Evolutionary conservation across 2,329 filamentous ascomycete species (phyloP), one percentile per base, ranked within the genome.

Genomic region (Trichoderma brevicompactum): DNA sequence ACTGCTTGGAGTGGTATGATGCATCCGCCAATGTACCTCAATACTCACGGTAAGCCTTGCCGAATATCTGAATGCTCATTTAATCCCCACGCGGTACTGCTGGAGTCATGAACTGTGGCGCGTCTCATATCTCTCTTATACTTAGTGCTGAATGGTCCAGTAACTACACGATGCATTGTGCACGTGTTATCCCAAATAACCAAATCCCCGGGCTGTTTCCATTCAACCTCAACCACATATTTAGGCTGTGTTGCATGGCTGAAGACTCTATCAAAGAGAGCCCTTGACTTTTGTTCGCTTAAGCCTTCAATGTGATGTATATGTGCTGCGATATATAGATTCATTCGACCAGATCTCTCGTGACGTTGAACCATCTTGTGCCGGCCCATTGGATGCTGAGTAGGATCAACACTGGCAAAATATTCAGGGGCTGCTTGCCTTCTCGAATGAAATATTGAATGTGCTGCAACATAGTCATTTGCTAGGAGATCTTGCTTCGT

Each of bases 151-250:
- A 83, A 86, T 0, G 72, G 71, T 0, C 84, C 84, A 1, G 77
- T 75, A 1, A 77, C 79, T 0, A 83, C 82, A 6, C 84, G 74
- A 72, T 88, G 85, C 78, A 87, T 79, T 15, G 83, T 81, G 55
- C 78, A 80, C 0, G 82, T 82, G 71, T 88, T 88, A 69, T 88
- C 85, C 85, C 86, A 88, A 17, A 85, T 78, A 86, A 62, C 48
- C 13, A 62, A 17, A n/a, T 62, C 58, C 17, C 58, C 58, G 0
- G 48, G 46, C 7, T 50, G 10, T n/a, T 44, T 41, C 58, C 58
- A 62, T n/a, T 62, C 58, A 15, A 62, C 77, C 6, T 74, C 77
- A 7, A 81, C 65, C 0, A 78, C 72, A 68, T 83, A 83, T 70
- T 82, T 81, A 0, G 77, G 72, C 73, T 83, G 80, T 5, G 79